Conservation (phyloP, 2,329 filamentous ascomycete genomes). For the Cladosporium sp. region DNA sequence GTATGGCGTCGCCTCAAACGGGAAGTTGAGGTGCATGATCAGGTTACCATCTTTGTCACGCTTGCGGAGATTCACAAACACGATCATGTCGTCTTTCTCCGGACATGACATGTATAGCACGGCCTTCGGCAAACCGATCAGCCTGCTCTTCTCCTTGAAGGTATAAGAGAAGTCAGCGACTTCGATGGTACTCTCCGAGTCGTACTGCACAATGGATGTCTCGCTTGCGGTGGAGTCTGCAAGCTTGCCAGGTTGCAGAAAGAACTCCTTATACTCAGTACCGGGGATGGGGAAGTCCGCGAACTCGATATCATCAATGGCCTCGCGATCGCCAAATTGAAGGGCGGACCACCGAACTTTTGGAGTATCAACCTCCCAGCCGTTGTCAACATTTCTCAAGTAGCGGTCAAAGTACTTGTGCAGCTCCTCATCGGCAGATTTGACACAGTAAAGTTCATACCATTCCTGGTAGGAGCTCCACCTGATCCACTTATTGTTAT, state of each 20-base stretch:
- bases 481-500: slow-evolving; percentile 41
- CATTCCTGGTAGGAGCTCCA: slow-evolving; percentile 40
- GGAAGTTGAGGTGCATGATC: slow-evolving; percentile 16
- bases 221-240: not conserved
- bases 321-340: slow-evolving; percentile 30
- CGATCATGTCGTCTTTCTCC: slow-evolving; percentile 18
- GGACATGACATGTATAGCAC: slow-evolving; percentile 36
- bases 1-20: slow-evolving; percentile 14
- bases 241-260: slow-evolving; percentile 13
- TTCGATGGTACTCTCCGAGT: slow-evolving; percentile 17
- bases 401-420: slow-evolving; percentile 42
- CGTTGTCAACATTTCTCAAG: slow-evolving; percentile 39
- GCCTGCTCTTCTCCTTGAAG: slow-evolving; percentile 34
- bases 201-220: slow-evolving; percentile 6
- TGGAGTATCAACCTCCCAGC: slow-evolving; percentile 44
- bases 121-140: slow-evolving; percentile 45
- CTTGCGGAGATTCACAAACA: slow-evolving; percentile 19
- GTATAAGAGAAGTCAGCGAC: slow-evolving; percentile 32
- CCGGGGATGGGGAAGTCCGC: slow-evolving; percentile 17
- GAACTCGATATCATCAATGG: slow-evolving; percentile 30
- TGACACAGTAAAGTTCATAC: slow-evolving; percentile 38
- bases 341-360: slow-evolving; percentile 37
- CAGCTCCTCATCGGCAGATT: slow-evolving; percentile 34
- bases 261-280: slow-evolving; percentile 14
- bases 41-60: slow-evolving; percentile 14